phyloP scores from a whole-genome alignment of 2,329 filamentous ascomycete species.

The Fusarium torulosum region DNA sequence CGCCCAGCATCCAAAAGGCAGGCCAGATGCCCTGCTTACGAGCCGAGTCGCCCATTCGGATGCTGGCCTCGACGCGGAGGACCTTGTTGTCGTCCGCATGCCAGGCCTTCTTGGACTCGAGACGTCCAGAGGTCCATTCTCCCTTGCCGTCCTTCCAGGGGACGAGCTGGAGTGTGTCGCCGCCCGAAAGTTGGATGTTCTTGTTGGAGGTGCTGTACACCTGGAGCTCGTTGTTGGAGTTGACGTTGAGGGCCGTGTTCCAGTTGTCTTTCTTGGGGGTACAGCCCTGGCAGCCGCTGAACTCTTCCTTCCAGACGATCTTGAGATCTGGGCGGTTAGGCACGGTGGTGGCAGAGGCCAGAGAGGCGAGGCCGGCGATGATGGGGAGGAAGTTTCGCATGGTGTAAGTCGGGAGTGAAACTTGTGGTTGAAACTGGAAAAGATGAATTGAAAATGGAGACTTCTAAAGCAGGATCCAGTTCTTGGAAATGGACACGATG shows the following conservation, averaged over 20 bases:
- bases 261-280: slow-evolving; percentile 56
- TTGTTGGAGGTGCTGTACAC: slow-evolving; percentile 58
- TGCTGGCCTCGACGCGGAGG: slow-evolving; percentile 59
- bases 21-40: slow-evolving; percentile 66
- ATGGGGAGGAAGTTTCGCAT: slow-evolving; percentile 47
- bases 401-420: slow-evolving; percentile 32
- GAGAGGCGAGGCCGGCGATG: slow-evolving; percentile 39
- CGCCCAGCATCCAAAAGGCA: slow-evolving; percentile 66
- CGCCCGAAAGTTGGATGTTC: slow-evolving; percentile 65
- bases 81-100: slow-evolving; percentile 56
- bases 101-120: slow-evolving; percentile 63
- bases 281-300: slow-evolving; percentile 56
- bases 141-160: slow-evolving; percentile 57
- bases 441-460: not conserved
- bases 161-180: slow-evolving; percentile 64
- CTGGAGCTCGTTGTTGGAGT: slow-evolving; percentile 64
- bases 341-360: slow-evolving; percentile 52
- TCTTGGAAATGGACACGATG: no score
- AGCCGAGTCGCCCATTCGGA: slow-evolving; percentile 58
- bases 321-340: slow-evolving; percentile 58
- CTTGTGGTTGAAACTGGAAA: not conserved
- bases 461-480: no score
- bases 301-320: slow-evolving; percentile 61
- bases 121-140: slow-evolving; percentile 63
- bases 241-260: slow-evolving; percentile 60